Conservation (phyloP, 768 basidiomycete species). For the Pulveroboletus ravenelii region DNA sequence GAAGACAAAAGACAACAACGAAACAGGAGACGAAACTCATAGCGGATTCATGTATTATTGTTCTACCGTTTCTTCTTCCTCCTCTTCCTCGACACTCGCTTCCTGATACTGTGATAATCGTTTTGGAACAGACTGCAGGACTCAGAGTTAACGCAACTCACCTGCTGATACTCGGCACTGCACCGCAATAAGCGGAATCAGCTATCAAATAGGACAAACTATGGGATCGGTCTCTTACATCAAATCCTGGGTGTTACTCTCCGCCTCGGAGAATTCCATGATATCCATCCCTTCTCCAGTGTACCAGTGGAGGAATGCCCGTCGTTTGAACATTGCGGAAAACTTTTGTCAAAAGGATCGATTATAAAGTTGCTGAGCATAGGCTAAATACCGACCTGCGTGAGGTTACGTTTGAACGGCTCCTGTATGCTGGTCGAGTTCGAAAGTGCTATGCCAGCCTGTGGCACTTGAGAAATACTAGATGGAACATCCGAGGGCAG, state of each 20-base stretch:
- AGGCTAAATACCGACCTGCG: slow-evolving; percentile 40
- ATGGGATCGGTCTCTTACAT: slow-evolving; percentile 50
- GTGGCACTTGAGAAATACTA: slow-evolving; percentile 9
- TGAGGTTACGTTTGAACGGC: slow-evolving; percentile 69
- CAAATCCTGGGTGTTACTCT: slow-evolving; percentile 75
- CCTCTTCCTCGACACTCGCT: slow-evolving; percentile 40
- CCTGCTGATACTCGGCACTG: slow-evolving; percentile 89
- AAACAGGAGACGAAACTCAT: not conserved
- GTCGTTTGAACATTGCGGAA: slow-evolving; percentile 73
- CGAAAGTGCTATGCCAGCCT: slow-evolving; percentile 67
- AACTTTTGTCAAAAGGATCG: slow-evolving; percentile 44
- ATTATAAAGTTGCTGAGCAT: not conserved
- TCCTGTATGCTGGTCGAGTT: slow-evolving; percentile 87
- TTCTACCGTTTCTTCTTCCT: slow-evolving; percentile 27
- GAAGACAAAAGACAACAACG: not conserved
- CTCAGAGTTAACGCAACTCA: slow-evolving; percentile 22
- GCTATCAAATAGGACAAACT: not conserved
- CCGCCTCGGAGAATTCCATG: slow-evolving; percentile 80
- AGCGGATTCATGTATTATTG: slow-evolving; percentile 22
- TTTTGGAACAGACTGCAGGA: not conserved
- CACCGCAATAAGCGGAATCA: slow-evolving; percentile 5
- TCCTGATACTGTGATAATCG: slow-evolving; percentile 51
- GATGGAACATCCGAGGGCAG: not conserved
- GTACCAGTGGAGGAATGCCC: slow-evolving; percentile 90
- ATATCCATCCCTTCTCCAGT: slow-evolving; percentile 88